Percentiles rank a stretch among this genome's conserved stretches.
Conservation (phyloP, 2,329 filamentous ascomycete genomes). For the Keithomyces neogunnii region DNA sequence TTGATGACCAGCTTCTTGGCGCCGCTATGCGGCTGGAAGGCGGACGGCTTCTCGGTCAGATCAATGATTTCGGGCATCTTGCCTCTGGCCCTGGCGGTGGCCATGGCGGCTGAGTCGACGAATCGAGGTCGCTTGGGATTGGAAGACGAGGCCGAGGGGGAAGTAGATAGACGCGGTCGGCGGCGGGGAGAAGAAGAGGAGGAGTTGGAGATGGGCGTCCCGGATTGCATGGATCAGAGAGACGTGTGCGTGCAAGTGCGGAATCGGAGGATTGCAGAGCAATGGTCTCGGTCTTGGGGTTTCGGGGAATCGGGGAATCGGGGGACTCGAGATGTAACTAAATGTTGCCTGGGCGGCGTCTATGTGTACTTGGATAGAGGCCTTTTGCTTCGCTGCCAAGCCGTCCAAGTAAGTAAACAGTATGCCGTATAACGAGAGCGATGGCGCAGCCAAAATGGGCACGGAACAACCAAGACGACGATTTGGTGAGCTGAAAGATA, state of each 20-base stretch:
- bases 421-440: no score
- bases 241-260: background rate
- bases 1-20: constrained; percentile 88
- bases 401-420: no score
- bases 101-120: constrained; percentile 20
- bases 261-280: no score
- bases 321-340: background rate
- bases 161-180: constrained; percentile 27
- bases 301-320: background rate
- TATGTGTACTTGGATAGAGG: no score
- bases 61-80: constrained; percentile 31
- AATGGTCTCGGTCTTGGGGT: background rate
- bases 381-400: no score
- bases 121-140: constrained; percentile 24
- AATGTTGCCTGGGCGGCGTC: no score
- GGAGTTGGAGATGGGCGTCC: constrained; percentile 18
- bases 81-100: constrained; percentile 28
- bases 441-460: no score
- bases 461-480: no score
- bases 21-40: constrained; percentile 66
- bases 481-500: constrained; percentile 4
- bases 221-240: constrained; percentile 24
- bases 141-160: constrained; percentile 16
- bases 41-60: constrained; percentile 24
- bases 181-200: constrained; percentile 24